phyloP scores from a whole-genome alignment of 768 basidiomycete species.

The Cyclocybe aegerita region DNA sequence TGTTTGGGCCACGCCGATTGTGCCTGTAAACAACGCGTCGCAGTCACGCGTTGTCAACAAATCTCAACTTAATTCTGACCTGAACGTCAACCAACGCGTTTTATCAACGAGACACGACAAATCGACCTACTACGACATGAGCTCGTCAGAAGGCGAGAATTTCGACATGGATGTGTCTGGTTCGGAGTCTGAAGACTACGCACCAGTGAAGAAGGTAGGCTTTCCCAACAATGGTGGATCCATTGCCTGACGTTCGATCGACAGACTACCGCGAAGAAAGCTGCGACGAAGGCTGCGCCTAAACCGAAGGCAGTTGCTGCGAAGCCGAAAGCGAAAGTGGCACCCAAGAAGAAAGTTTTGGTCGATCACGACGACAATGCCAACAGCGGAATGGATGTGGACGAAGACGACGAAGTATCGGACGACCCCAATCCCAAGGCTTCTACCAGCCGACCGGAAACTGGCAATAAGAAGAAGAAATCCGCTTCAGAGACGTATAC shows the following conservation, averaged over 20 bases:
- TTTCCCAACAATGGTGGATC: not conserved
- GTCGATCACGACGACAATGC: conserved; percentile 65
- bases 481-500: conserved; percentile 89
- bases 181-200: conserved; percentile 69
- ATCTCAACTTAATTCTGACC: not conserved
- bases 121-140: conserved; percentile 44
- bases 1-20: not conserved
- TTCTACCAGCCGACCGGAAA: conserved; percentile 20
- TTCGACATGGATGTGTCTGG: conserved; percentile 62
- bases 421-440: conserved; percentile 33
- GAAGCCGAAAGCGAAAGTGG: conserved; percentile 54
- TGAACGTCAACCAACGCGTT: conserved; percentile 1
- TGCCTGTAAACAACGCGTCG: conserved; percentile 13
- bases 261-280: conserved; percentile 30
- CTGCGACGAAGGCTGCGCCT: conserved; percentile 35
- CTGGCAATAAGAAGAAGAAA: conserved; percentile 65
- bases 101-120: not conserved
- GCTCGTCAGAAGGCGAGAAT: conserved; percentile 71
- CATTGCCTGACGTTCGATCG: not conserved
- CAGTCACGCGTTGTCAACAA: conserved; percentile 9
- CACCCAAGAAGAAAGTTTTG: conserved; percentile 70
- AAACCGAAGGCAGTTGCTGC: conserved; percentile 41
- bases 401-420: conserved; percentile 36
- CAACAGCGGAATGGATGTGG: conserved; percentile 44
- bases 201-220: conserved; percentile 56